These are phyloP conservation scores for Microsporum ferrugineum DNA, from an alignment of 2,329 filamentous ascomycete species.

Conservation along the genomic window DNA sequence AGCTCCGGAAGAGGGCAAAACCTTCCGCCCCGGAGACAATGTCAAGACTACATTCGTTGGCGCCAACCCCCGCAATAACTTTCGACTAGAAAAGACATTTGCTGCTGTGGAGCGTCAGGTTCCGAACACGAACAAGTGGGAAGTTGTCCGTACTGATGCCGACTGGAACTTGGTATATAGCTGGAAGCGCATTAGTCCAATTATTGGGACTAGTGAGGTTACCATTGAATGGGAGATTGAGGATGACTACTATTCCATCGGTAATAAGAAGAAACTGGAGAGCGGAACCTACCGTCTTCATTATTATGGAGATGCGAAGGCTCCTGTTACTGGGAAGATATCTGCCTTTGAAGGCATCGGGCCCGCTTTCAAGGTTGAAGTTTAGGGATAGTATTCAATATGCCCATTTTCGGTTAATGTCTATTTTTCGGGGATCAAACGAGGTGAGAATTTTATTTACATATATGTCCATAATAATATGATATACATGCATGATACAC, in stretches of 20 bases:
- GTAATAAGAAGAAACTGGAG: conserved; percentile 25
- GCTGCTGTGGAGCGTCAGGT: conserved; percentile 59
- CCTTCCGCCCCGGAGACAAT: conserved; percentile 49
- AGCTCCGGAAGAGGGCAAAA: conserved; percentile 41
- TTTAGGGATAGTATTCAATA: background rate
- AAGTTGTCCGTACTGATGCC: conserved; percentile 54
- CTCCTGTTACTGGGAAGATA: conserved; percentile 45
- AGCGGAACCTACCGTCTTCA: conserved; percentile 62
- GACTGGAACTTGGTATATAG: conserved; percentile 77
- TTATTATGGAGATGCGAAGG: conserved; percentile 79
- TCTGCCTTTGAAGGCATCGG: conserved; percentile 59
- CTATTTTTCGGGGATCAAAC: background rate
- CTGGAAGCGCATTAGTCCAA: conserved; percentile 61
- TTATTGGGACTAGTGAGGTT: conserved; percentile 67
- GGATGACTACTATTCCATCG: conserved; percentile 37
- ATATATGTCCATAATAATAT: too few species aligned
- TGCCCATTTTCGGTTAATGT: background rate
- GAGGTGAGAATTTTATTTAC: background rate
- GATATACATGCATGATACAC: too few species aligned
- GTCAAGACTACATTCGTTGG: conserved; percentile 65
- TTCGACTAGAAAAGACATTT: conserved; percentile 66
- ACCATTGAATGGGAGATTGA: conserved; percentile 70
- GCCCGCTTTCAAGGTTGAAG: conserved; percentile 31
- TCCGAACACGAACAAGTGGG: conserved; percentile 45
- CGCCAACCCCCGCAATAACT: conserved; percentile 81